Evolutionary conservation across 371 early-diverging fungal species (phyloP).

Genomic region (Zychaea mexicana): DNA sequence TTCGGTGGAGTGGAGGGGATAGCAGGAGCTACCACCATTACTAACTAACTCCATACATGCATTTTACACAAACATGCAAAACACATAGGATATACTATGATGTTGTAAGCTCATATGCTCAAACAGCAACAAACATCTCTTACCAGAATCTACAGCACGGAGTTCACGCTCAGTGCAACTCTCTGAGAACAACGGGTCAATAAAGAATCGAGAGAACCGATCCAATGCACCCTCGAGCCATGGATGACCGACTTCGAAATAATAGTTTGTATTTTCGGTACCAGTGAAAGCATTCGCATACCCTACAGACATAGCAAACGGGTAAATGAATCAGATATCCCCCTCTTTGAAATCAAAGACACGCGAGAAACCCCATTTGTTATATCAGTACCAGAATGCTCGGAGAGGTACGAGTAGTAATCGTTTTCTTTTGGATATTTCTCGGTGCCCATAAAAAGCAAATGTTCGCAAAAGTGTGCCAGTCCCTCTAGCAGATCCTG

Average conservation of each 20-base stretch:
- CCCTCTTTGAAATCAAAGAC: no score
- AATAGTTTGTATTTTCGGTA: slow-evolving; percentile 90
- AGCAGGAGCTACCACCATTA: no score
- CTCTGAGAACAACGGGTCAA: slow-evolving; percentile 84
- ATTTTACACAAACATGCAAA: no score
- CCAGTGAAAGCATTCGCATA: slow-evolving; percentile 95
- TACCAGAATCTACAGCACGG: slow-evolving; percentile 89
- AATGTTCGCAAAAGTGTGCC: slow-evolving; percentile 99
- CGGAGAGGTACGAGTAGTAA: slow-evolving; percentile 82
- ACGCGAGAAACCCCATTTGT: no score
- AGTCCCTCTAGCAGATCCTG: slow-evolving; percentile 80
- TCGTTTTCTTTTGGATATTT: slow-evolving; percentile 95
- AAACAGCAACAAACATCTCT: neutral
- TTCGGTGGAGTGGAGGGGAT: no score
- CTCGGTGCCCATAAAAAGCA: slow-evolving; percentile 86
- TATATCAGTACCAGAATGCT: slow-evolving; percentile 76
- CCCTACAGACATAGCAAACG: slow-evolving; percentile 17
- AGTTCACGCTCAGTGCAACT: slow-evolving; percentile 92
- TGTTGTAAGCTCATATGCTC: no score
- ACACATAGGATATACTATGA: no score
- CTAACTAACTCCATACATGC: no score
- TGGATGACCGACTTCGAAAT: slow-evolving; percentile 87
- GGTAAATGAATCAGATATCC: no score
- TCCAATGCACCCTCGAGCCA: slow-evolving; percentile 92
- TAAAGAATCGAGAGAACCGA: slow-evolving; percentile 95